Conservation (phyloP, 306 rosid genomes). For the Oemleria cerasiformis region DNA sequence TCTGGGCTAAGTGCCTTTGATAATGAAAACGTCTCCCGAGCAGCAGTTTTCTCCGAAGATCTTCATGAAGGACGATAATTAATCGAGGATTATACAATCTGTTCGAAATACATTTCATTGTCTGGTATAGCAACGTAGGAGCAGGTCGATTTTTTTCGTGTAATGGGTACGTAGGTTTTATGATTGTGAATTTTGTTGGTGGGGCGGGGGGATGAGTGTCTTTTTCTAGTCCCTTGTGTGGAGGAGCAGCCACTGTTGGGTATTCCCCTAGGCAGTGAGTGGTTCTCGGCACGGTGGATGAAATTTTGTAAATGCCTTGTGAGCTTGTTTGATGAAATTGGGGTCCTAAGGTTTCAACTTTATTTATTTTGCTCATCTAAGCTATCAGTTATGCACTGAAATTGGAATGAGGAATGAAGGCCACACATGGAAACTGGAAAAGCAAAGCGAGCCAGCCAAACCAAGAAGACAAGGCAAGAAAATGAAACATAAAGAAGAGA, state of each 20-base stretch:
- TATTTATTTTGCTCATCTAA: background rate
- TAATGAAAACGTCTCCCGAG: slow-evolving; percentile 68
- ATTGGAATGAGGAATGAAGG: background rate
- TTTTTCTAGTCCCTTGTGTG: slow-evolving; percentile 28
- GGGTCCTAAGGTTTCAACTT: background rate
- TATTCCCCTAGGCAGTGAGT: slow-evolving; percentile 33
- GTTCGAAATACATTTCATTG: slow-evolving; percentile 18
- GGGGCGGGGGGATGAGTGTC: slow-evolving; percentile 1
- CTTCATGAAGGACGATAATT: slow-evolving; percentile 94
- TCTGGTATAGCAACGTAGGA: slow-evolving; percentile 14
- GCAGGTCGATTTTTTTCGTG: slow-evolving; percentile 22
- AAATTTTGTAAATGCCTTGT: slow-evolving; percentile 48
- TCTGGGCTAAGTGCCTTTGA: slow-evolving; percentile 83
- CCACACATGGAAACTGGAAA: background rate
- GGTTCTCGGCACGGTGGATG: slow-evolving; percentile 34
- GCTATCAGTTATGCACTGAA: background rate
- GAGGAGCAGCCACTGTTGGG: slow-evolving; percentile 27
- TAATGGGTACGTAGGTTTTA: slow-evolving; percentile 22
- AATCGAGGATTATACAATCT: slow-evolving; percentile 8
- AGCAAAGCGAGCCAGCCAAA: no score
- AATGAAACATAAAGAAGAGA: no score
- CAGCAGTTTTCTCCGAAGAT: slow-evolving; percentile 92
- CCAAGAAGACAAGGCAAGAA: no score
- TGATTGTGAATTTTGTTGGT: slow-evolving; percentile 26
- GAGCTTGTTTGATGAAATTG: slow-evolving; percentile 15